Percentiles rank a stretch among this genome's conserved stretches.
Conservation (phyloP, 176 grass and related monocot species). For the Oryza officinalis region DNA sequence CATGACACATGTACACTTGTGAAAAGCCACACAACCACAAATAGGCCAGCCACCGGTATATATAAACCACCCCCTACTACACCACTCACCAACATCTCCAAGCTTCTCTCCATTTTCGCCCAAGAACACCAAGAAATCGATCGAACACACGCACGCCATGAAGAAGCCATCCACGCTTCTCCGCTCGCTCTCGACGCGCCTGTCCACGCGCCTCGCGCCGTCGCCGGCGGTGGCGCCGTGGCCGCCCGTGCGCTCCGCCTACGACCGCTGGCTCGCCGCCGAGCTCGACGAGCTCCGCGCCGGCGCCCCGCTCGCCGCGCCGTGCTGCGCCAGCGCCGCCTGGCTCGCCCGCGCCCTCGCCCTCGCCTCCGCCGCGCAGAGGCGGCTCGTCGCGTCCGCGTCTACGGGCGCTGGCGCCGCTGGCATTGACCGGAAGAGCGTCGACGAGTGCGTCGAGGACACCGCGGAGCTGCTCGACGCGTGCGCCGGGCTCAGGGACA, state of each 20-base stretch:
- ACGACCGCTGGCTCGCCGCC: slow-evolving; percentile 79
- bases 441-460: slow-evolving; percentile 61
- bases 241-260: slow-evolving; percentile 67
- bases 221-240: slow-evolving; percentile 59
- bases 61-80: slow-evolving; percentile 16
- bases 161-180: slow-evolving; percentile 77
- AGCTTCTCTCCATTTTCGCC: background rate
- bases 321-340: slow-evolving; percentile 42
- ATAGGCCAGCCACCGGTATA: background rate
- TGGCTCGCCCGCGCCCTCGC: slow-evolving; percentile 64
- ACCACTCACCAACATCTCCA: slow-evolving; percentile 33
- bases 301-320: slow-evolving; percentile 2
- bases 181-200: slow-evolving; percentile 59
- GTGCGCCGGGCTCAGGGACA: slow-evolving; percentile 47
- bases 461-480: slow-evolving; percentile 76
- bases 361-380: slow-evolving; percentile 53
- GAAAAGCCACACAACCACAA: background rate
- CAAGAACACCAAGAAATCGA: background rate
- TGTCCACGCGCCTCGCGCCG: slow-evolving; percentile 33
- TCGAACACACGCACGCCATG: slow-evolving; percentile 19
- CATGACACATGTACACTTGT: background rate
- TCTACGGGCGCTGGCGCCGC: background rate
- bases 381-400: slow-evolving; percentile 30
- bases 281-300: slow-evolving; percentile 76
- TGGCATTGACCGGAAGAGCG: slow-evolving; percentile 36